A percentile compares a stretch with the other conserved stretches of the same genome.
These are phyloP conservation scores for Jatropha curcas DNA, from an alignment of 345 rosid species.

Conservation along the genomic window DNA sequence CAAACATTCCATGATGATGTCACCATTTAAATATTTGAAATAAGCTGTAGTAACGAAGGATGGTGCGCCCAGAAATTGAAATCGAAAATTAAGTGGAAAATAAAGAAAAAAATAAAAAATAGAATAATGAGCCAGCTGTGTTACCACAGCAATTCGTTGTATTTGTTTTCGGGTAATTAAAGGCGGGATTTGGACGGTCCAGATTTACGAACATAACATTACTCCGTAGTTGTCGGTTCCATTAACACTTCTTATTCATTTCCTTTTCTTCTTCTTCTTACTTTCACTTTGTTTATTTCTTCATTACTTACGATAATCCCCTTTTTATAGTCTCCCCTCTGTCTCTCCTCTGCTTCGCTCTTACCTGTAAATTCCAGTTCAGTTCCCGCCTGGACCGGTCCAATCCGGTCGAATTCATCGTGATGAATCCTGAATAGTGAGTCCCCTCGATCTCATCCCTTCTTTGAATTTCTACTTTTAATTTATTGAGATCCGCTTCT, in stretches of 20 bases:
- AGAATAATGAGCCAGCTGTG: background rate
- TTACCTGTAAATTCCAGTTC: constrained; percentile 22
- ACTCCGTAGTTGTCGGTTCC: constrained; percentile 20
- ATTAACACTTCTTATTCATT: background rate
- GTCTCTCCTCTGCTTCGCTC: background rate
- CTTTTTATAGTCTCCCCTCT: background rate
- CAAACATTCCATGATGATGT: too few species aligned
- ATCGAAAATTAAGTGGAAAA: background rate
- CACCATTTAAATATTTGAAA: too few species aligned
- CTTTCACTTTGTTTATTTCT: too few species aligned
- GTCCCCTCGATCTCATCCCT: constrained; percentile 4
- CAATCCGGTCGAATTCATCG: constrained; percentile 22
- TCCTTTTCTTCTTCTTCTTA: background rate
- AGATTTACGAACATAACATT: background rate
- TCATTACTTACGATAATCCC: background rate
- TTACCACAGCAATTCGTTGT: background rate
- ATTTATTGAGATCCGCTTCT: constrained; percentile 1
- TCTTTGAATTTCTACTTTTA: background rate
- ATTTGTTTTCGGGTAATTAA: background rate
- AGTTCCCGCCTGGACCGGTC: constrained; percentile 31
- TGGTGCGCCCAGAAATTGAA: background rate
- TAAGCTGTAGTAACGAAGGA: too few species aligned
- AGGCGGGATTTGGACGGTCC: constrained; percentile 14
- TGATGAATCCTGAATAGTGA: constrained; percentile 53
- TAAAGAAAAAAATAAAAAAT: background rate